Conservation (phyloP, 345 rosid species). For the Murraya koenigii region DNA sequence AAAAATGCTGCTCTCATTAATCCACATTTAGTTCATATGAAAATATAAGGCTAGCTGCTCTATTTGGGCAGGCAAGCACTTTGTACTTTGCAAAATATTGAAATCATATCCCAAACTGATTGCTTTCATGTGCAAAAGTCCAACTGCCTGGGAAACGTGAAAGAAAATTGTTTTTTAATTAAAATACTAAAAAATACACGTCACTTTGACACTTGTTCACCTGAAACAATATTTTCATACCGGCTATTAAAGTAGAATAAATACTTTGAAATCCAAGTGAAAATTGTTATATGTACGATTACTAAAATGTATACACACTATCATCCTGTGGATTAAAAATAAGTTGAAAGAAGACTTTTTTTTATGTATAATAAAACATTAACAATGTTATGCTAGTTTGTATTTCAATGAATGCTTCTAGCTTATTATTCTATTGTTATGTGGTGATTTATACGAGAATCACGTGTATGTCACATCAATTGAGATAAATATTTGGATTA, state of each 20-base stretch:
- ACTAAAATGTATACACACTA: too few relatives aligned
- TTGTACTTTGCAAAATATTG: too few relatives aligned
- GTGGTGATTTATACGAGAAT: too few relatives aligned
- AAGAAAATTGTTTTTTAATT: neutral
- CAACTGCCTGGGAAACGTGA: neutral
- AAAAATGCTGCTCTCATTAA: conserved; percentile 18
- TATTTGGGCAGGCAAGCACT: neutral
- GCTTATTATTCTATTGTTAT: too few relatives aligned
- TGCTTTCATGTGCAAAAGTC: neutral
- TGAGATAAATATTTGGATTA: too few relatives aligned
- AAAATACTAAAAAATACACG: neutral
- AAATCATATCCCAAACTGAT: neutral
- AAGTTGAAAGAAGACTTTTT: too few relatives aligned
- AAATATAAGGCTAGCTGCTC: neutral
- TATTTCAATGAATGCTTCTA: too few relatives aligned
- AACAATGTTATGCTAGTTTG: too few relatives aligned
- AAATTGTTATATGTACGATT: neutral
- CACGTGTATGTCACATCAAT: too few relatives aligned
- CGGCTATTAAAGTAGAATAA: neutral
- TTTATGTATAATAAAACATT: too few relatives aligned
- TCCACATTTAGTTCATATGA: neutral
- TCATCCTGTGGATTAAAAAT: too few relatives aligned
- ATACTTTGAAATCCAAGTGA: neutral
- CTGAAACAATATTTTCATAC: neutral
- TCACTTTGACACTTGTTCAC: neutral